Evolutionary conservation across 1,284 basidiomycete species (phyloP).

Genomic region (Wallemia ichthyophaga): DNA sequence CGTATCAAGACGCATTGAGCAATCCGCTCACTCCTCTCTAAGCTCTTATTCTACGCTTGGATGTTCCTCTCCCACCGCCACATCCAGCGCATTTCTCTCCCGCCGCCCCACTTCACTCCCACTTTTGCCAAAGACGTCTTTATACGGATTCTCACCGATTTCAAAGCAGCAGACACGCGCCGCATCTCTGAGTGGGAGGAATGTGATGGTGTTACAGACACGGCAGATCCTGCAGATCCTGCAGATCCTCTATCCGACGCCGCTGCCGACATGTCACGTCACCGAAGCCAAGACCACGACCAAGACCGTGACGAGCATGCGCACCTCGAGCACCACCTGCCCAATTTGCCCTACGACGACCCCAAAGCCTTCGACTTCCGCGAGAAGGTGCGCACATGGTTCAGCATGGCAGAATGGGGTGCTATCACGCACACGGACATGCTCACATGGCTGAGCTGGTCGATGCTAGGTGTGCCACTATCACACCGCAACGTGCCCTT

Average conservation of each 20-base stretch:
- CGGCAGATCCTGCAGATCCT: too few species aligned
- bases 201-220: too few species aligned
- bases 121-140: not conserved
- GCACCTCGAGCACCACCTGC: conserved; percentile 26
- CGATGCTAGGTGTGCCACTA: conserved; percentile 31
- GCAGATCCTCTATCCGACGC: too few species aligned
- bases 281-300: too few species aligned
- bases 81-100: not conserved
- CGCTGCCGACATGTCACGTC: too few species aligned
- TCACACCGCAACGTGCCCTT: conserved; percentile 18
- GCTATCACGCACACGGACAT: conserved; percentile 33
- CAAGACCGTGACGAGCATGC: too few species aligned
- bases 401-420: conserved; percentile 41
- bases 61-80: not conserved
- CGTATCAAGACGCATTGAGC: not conserved
- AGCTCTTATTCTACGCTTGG: not conserved
- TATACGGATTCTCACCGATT: not conserved
- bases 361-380: conserved; percentile 46
- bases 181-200: not conserved
- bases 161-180: not conserved
- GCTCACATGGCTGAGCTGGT: conserved; percentile 54
- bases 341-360: conserved; percentile 28
- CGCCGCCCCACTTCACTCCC: not conserved
- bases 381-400: conserved; percentile 32
- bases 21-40: not conserved